Conservation (phyloP, 495 filamentous ascomycete species). For the Trichoderma erinaceum region DNA sequence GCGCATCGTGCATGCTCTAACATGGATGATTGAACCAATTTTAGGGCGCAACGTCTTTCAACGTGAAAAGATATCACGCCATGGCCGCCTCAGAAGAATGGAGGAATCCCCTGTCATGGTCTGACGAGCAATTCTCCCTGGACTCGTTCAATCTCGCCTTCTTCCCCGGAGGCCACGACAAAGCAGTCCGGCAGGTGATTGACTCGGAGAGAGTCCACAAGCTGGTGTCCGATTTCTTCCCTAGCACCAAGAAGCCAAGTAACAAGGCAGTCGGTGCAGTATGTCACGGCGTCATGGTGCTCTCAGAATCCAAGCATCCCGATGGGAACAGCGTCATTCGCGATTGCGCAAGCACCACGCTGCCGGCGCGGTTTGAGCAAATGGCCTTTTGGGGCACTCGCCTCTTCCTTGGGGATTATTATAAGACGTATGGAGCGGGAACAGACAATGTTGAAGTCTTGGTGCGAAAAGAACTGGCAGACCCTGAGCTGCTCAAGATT, state of each 20-base stretch:
- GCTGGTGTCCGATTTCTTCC: conserved; percentile 44
- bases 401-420: conserved; percentile 48
- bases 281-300: conserved; percentile 50
- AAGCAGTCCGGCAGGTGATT: conserved; percentile 46
- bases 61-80: conserved; percentile 34
- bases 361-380: conserved; percentile 47
- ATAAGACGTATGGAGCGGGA: conserved; percentile 50
- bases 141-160: conserved; percentile 43
- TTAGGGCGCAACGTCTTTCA: conserved; percentile 43
- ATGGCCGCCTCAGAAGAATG: conserved; percentile 42
- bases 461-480: conserved; percentile 41
- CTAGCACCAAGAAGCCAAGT: conserved; percentile 40
- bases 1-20: conserved; percentile 8
- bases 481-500: conserved; percentile 43
- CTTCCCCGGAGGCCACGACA: conserved; percentile 51
- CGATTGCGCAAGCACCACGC: conserved; percentile 43
- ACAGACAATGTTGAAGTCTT: conserved; percentile 44
- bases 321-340: conserved; percentile 43
- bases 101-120: conserved; percentile 40
- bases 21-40: background rate
- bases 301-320: conserved; percentile 36
- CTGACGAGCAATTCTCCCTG: conserved; percentile 40
- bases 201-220: conserved; percentile 44
- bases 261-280: conserved; percentile 43
- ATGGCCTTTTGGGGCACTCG: conserved; percentile 44